A percentile compares a stretch with the other conserved stretches of the same genome.
These are phyloP conservation scores for Glarea lozoyensis DNA, from an alignment of 495 filamentous ascomycete species.

Conservation along the genomic window DNA sequence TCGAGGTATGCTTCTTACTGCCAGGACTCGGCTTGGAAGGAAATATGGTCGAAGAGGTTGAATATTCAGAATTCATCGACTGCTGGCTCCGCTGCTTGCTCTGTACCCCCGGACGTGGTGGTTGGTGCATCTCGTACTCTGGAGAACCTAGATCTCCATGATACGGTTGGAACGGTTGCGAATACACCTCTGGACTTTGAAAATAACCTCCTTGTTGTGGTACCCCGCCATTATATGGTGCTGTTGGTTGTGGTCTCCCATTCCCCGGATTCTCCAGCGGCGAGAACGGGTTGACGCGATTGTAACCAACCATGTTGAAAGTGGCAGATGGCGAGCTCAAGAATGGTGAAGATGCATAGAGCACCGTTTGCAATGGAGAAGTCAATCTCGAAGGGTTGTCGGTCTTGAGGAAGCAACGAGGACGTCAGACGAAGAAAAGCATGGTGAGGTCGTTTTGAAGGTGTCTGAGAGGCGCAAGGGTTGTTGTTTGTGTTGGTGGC, in stretches of 20 bases:
- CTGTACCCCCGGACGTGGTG: background rate
- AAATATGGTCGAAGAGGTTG: background rate
- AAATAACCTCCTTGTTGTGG: no score
- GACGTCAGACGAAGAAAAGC: no score
- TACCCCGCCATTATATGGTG: no score
- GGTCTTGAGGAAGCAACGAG: no score
- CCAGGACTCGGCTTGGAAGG: background rate
- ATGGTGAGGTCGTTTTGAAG: no score
- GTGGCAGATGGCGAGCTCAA: no score
- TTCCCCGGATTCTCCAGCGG: conserved; percentile 5
- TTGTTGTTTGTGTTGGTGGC: no score
- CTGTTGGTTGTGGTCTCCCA: background rate
- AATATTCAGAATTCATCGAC: background rate
- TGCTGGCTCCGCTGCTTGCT: background rate
- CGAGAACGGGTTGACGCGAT: background rate
- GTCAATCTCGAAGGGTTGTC: no score
- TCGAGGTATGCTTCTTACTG: background rate
- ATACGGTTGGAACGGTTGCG: background rate
- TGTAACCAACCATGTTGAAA: no score
- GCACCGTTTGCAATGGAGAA: no score
- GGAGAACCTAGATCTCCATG: conserved; percentile 2
- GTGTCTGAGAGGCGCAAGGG: no score
- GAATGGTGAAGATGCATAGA: no score
- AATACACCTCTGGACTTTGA: background rate
- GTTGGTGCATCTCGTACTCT: conserved; percentile 9